Base-by-base conservation (phyloP, 331 rosid species). In the Malus hybrid region DNA sequence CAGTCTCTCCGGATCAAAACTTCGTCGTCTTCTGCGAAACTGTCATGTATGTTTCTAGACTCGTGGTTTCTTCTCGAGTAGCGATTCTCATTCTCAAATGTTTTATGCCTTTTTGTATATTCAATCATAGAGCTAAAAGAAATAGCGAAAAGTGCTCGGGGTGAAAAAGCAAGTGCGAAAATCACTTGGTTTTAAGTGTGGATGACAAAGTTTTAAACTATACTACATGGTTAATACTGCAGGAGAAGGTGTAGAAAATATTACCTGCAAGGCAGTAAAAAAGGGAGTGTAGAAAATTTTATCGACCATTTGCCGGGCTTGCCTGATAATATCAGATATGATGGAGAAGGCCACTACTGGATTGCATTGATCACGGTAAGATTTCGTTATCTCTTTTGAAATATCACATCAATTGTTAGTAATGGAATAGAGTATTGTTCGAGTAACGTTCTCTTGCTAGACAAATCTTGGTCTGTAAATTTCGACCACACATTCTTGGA, bases 291-390 rank as follows among this genome's bases (percentile, higher is more conserved):
- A 2, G 93, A 89, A 14, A 81, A 79, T 12, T 93, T 91, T 7
- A 75, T 88, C 12, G 81, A 74, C 1, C 27, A 73, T 46, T 52
- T 89, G 34, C 93, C 93, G 5, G 96, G 96, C 36, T 6, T 66
- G 64, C 91, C 94, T 0, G 97, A 93, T 65, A 91, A 91, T 56
- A 91, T 89, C 75, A 87, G 83, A 46, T 89, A 91, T 72, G 96
- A 88, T 54, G 96, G 91, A 66, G 66, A 91, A 22, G 96, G 93
- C 6, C 90, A 66, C 0, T 93, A 80, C 72, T 91, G 88, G 93
- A 89, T 93, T 24, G 94, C 72, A 36, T 5, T 88, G 19, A 3
- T 73, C 8, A 8, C 67, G 88, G 98, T 84, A 52, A 65, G 8
- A 14, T 65, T 11, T 65, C 54, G 3, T 39, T 39, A 2, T 39